Base-by-base conservation (phyloP, 345 rosid genomes). In the Stellera chamaejasme region DNA sequence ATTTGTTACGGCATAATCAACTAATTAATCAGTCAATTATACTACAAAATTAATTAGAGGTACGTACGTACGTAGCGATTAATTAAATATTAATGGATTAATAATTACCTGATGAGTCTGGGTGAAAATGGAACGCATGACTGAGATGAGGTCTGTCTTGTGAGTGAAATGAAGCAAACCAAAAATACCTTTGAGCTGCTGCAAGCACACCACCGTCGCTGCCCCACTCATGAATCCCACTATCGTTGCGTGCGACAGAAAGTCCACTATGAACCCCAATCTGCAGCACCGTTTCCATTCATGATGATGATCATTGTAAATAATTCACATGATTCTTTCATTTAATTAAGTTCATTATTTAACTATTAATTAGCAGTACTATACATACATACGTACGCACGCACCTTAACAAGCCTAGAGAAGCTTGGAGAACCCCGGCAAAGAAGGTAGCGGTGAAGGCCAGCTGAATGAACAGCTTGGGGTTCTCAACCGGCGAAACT, bases 201-300 rank as follows among this genome's bases (percentile, higher is more conserved):
- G 99, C 41, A 94, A 81, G 51, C 87, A 82, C 32, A 94, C 97
- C 16, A 94, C 93, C 8, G 96, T 87, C n/a, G 99, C 99, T 66
- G 97, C 99, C 64, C 99, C 99, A 45, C 76, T 95, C 99, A 87
- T 90, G 73, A 94, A 94, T 14, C 99, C 99, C 55, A 94, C 90
- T 75, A 94, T 87, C 23, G 97, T 83, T 69, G 97, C 96, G 72
- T 94, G 97, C 60, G 99, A 94, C 51, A 94, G 66, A 70, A 94
- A 83, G 54, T 87, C 99, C 87, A 94, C 96, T 14, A 94, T 66
- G 57, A 94, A 87, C 46, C 97, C 99, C 25, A 94, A 81, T 72
- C 99, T 92, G 77, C 72, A 69, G 36, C n/a, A 50, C n/a, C n/a
- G n/a, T 19, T 19, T 19, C 23, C 46, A 50, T 13, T n/a, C 16